Conservation (phyloP, 148 eudicot species). For the Chenopodium formosanum region DNA sequence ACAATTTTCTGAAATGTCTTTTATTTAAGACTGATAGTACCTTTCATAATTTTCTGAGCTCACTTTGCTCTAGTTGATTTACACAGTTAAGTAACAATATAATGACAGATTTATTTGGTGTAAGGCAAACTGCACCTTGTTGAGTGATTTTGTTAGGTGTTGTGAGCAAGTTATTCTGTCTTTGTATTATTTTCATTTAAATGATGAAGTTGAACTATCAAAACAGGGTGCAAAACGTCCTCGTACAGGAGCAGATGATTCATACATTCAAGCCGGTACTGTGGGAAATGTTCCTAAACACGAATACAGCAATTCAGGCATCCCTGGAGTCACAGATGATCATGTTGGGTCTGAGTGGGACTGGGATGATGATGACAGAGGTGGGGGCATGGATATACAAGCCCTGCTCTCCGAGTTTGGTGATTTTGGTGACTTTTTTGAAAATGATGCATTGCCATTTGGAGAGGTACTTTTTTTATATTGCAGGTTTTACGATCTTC, state of each 20-base stretch:
- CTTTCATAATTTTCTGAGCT: too few relatives aligned
- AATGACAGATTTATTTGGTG: too few relatives aligned
- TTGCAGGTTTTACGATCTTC: not conserved
- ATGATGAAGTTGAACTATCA: constrained; percentile 26
- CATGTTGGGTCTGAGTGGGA: constrained; percentile 66
- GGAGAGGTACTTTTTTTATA: constrained; percentile 66
- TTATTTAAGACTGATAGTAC: too few relatives aligned
- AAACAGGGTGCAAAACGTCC: constrained; percentile 86
- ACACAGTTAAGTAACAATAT: not conserved
- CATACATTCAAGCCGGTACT: constrained; percentile 59
- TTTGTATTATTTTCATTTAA: not conserved
- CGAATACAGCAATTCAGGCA: constrained; percentile 51
- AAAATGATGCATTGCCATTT: constrained; percentile 76
- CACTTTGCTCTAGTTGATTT: not conserved
- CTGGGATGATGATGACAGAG: constrained; percentile 91
- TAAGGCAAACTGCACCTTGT: too few relatives aligned
- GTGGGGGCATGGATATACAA: constrained; percentile 80
- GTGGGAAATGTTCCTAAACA: constrained; percentile 48
- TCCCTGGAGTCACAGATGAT: constrained; percentile 61
- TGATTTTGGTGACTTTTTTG: constrained; percentile 94
- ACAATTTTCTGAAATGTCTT: too few relatives aligned
- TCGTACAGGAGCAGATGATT: constrained; percentile 58
- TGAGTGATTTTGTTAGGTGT: too few relatives aligned
- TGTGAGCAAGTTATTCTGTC: not conserved
- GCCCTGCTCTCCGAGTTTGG: constrained; percentile 95